A percentile compares a stretch with the other conserved stretches of the same genome.
These are phyloP conservation scores for Amanita rubescens DNA, from an alignment of 768 basidiomycete genomes.

Conservation along the genomic window DNA sequence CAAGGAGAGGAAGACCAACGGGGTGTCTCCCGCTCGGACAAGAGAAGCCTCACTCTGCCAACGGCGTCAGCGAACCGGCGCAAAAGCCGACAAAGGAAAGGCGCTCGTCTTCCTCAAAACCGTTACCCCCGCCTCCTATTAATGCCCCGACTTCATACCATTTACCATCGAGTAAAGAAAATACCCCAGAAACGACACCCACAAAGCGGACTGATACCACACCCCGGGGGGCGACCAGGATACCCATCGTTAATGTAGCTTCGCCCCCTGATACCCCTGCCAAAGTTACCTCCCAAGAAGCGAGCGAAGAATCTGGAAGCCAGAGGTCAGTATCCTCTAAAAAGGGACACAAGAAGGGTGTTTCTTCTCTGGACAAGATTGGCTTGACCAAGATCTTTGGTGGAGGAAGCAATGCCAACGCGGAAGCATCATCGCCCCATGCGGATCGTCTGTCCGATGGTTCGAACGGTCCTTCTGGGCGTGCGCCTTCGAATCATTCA, in stretches of 20 bases:
- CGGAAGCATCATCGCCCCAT: slow-evolving; percentile 12
- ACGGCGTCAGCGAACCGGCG: not conserved
- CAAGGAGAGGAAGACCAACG: slow-evolving; percentile 13
- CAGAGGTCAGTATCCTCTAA: slow-evolving; percentile 25
- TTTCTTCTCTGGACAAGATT: slow-evolving; percentile 70
- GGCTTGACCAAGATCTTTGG: slow-evolving; percentile 73
- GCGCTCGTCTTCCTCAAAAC: slow-evolving; percentile 1
- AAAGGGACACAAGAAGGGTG: slow-evolving; percentile 55
- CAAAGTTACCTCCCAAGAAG: slow-evolving; percentile 16
- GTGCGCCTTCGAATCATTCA: slow-evolving; percentile 11
- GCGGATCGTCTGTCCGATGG: slow-evolving; percentile 2
- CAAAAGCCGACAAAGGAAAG: not conserved
- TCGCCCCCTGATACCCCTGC: slow-evolving; percentile 30
- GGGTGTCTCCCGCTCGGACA: not conserved
- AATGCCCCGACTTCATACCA: not conserved
- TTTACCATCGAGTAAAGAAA: not conserved
- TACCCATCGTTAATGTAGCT: slow-evolving; percentile 28
- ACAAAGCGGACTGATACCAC: slow-evolving; percentile 17
- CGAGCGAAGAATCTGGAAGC: slow-evolving; percentile 25
- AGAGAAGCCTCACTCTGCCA: too few species aligned
- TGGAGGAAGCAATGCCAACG: slow-evolving; percentile 20
- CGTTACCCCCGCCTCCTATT: not conserved
- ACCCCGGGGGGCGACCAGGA: slow-evolving; percentile 20
- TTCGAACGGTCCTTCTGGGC: slow-evolving; percentile 5
- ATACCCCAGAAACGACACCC: slow-evolving; percentile 10